Conservation (phyloP, 495 filamentous ascomycete genomes). For the Hypoxylon fuscum region DNA sequence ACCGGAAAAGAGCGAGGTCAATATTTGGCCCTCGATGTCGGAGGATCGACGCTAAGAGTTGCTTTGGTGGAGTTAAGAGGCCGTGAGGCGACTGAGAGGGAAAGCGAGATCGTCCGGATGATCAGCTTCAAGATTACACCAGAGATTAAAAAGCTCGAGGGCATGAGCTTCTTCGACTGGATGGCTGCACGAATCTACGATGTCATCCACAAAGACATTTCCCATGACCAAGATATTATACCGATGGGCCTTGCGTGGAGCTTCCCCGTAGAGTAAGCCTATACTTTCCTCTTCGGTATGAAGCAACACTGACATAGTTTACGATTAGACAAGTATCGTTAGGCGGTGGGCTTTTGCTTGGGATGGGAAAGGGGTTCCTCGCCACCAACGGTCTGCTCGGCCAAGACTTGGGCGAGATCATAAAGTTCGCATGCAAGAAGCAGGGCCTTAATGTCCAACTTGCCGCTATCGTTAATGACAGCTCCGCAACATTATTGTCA, state of each 20-base stretch:
- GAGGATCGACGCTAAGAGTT: slow-evolving; percentile 83
- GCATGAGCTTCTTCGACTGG: slow-evolving; percentile 77
- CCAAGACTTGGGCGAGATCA: slow-evolving; percentile 61
- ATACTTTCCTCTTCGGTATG: neutral
- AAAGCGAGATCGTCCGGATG: slow-evolving; percentile 55
- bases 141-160: slow-evolving; percentile 54
- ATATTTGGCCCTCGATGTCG: slow-evolving; percentile 68
- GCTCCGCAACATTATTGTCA: slow-evolving; percentile 80
- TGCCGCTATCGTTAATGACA: slow-evolving; percentile 84
- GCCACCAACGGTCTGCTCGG: slow-evolving; percentile 61
- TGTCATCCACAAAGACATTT: slow-evolving; percentile 51
- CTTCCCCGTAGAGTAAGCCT: slow-evolving; percentile 81
- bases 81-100: slow-evolving; percentile 45
- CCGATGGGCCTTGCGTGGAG: slow-evolving; percentile 83
- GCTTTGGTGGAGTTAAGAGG: slow-evolving; percentile 78
- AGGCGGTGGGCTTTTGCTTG: slow-evolving; percentile 75
- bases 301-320: slow-evolving; percentile 4
- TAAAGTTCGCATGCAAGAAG: slow-evolving; percentile 56
- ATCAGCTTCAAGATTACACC: slow-evolving; percentile 61
- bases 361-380: slow-evolving; percentile 85
- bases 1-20: slow-evolving; percentile 74
- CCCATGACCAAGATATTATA: slow-evolving; percentile 47
- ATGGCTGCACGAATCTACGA: slow-evolving; percentile 79
- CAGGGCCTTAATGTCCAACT: slow-evolving; percentile 67
- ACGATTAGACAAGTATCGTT: slow-evolving; percentile 76